Percentiles rank a stretch among this genome's conserved stretches.
These are phyloP conservation scores for Candida ulmi DNA, from an alignment of 805 yeast species.

Conservation along the genomic window DNA sequence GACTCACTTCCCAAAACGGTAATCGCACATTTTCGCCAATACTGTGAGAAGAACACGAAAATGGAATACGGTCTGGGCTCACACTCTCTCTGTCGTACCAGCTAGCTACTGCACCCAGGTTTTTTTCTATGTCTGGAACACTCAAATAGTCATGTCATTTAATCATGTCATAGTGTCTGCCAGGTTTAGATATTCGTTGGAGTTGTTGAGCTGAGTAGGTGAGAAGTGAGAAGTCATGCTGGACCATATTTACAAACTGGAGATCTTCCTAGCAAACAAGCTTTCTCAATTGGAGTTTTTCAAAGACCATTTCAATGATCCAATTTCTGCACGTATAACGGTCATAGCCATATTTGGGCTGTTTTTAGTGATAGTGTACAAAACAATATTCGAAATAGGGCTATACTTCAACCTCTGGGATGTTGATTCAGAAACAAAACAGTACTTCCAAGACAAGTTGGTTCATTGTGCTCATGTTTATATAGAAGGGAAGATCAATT, in stretches of 20 bases:
- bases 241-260: not conserved
- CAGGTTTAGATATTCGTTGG: too few relatives aligned
- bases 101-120: too few relatives aligned
- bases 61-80: too few relatives aligned
- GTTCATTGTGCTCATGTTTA: conserved; percentile 75
- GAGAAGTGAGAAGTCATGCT: too few relatives aligned
- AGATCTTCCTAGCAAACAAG: conserved; percentile 1
- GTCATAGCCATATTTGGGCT: conserved; percentile 17
- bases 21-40: too few relatives aligned
- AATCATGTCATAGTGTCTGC: too few relatives aligned
- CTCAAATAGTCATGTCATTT: too few relatives aligned
- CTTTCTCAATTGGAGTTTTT: conserved; percentile 7
- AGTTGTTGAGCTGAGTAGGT: too few relatives aligned
- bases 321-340: conserved; percentile 19
- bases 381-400: conserved; percentile 38
- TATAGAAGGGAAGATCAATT: conserved; percentile 40
- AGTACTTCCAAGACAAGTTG: conserved; percentile 65
- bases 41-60: too few relatives aligned
- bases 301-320: conserved; percentile 19
- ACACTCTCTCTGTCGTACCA: too few relatives aligned
- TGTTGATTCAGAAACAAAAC: conserved; percentile 39
- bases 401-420: conserved; percentile 39
- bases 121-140: too few relatives aligned
- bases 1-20: too few relatives aligned
- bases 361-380: conserved; percentile 25